phyloP scores from a whole-genome alignment of 2,329 filamentous ascomycete genomes.

The Trichoderma lentiforme region DNA sequence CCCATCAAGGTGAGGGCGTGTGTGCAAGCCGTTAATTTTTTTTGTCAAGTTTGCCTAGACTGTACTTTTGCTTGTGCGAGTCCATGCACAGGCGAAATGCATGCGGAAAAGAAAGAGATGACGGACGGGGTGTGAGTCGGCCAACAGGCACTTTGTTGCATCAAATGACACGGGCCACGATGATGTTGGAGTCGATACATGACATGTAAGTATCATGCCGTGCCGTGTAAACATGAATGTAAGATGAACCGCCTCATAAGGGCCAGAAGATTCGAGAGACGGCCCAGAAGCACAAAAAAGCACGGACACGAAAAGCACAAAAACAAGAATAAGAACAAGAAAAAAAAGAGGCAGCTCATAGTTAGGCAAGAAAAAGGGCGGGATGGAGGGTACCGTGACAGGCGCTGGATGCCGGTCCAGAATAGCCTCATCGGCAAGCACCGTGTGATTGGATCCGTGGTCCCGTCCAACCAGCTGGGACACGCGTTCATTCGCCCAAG shows the following conservation, averaged over 20 bases:
- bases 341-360: background rate
- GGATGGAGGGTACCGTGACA: constrained; percentile 12
- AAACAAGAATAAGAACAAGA: background rate
- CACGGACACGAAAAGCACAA: background rate
- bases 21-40: background rate
- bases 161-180: background rate
- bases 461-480: constrained; percentile 5
- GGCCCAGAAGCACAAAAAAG: background rate
- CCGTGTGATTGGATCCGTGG: constrained; percentile 5
- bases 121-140: background rate
- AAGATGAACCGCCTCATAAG: background rate
- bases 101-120: background rate
- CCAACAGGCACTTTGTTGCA: background rate
- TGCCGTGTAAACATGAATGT: background rate
- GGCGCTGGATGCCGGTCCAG: constrained; percentile 4
- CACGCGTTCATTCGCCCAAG: constrained; percentile 14
- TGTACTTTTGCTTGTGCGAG: background rate
- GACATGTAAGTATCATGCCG: background rate
- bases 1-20: background rate
- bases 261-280: background rate
- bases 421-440: background rate
- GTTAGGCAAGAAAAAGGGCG: background rate
- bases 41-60: background rate
- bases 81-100: background rate
- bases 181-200: background rate